These are phyloP conservation scores for Eucalyptus leucophloia DNA, from an alignment of 345 rosid species.

Conservation along the genomic window DNA sequence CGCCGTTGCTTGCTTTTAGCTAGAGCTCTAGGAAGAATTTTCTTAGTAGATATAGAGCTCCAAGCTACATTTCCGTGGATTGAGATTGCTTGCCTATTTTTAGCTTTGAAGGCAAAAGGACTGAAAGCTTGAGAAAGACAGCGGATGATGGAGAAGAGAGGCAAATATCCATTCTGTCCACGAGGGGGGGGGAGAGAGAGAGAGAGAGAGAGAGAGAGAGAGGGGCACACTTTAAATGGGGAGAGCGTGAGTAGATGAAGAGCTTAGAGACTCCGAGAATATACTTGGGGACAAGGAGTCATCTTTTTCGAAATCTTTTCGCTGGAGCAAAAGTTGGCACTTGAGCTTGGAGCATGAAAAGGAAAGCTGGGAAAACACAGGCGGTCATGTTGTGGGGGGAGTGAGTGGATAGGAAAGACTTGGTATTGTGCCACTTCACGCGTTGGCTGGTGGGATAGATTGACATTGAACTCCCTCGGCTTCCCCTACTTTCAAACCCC, in stretches of 20 bases:
- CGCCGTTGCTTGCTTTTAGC: neutral
- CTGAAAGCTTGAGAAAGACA: neutral
- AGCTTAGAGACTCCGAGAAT: conserved; percentile 1
- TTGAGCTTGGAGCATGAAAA: conserved; percentile 1
- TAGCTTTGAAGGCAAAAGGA: neutral
- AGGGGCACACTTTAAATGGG: neutral
- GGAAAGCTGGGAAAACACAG: neutral
- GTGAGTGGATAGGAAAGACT: conserved; percentile 16
- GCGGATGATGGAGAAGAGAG: neutral
- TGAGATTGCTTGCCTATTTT: neutral
- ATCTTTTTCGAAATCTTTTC: conserved; percentile 5
- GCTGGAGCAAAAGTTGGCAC: neutral
- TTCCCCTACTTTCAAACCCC: neutral
- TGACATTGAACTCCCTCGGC: neutral
- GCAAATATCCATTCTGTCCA: neutral
- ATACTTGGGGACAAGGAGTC: conserved; percentile 13
- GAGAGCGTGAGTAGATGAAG: neutral
- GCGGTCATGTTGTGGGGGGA: conserved; percentile 3
- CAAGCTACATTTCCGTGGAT: neutral
- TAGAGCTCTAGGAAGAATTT: neutral
- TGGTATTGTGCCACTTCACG: conserved; percentile 23
- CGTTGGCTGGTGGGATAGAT: neutral
- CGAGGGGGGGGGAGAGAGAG: neutral
- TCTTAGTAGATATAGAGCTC: neutral
- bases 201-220: neutral